Evolutionary conservation across 805 yeast genomes (phyloP).

Genomic region (Suhomyces kilbournensis): DNA sequence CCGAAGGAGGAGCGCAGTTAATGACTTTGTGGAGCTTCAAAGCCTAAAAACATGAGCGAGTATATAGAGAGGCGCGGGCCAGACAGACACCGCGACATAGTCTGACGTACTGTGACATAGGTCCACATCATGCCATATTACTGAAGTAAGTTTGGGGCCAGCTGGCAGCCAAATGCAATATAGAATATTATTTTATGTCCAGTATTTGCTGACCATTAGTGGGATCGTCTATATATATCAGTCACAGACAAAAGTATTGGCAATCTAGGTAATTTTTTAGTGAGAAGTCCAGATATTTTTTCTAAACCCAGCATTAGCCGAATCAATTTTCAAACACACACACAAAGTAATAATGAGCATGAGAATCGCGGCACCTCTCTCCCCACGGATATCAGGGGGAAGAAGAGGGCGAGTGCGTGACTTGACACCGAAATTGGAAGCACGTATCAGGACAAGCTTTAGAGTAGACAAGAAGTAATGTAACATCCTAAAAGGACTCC

Average conservation of each 20-base stretch:
- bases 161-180: background rate
- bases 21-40: background rate
- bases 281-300: background rate
- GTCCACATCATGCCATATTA: background rate
- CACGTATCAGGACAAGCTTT: background rate
- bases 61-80: background rate
- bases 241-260: background rate
- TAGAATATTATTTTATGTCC: background rate
- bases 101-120: background rate
- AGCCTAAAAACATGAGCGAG: background rate
- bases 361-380: conserved; percentile 1
- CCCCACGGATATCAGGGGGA: background rate
- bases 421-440: background rate
- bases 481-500: background rate
- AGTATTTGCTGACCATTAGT: background rate
- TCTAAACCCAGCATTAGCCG: background rate
- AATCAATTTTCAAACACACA: conserved; percentile 1
- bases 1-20: background rate
- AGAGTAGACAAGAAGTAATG: background rate
- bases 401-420: background rate
- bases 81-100: background rate
- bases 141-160: background rate
- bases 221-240: background rate
- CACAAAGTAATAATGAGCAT: background rate
- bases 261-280: background rate